These are phyloP conservation scores for Trypanosoma theileri DNA, from an alignment of 208 protist species.

Conservation along the genomic window DNA sequence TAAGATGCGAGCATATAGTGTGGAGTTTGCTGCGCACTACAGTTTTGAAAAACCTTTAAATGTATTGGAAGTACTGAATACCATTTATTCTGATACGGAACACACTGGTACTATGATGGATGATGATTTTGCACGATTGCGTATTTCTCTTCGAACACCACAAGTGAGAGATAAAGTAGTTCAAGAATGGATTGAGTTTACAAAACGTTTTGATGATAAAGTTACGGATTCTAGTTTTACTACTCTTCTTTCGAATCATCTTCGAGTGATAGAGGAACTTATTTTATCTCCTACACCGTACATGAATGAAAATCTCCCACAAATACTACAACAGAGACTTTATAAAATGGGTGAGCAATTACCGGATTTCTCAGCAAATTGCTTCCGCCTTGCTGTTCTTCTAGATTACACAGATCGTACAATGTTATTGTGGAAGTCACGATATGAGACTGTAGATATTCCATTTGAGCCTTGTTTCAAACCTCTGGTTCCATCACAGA, in stretches of 20 bases:
- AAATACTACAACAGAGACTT: conserved; percentile 16
- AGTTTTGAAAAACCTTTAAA: not conserved
- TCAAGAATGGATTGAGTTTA: conserved; percentile 15
- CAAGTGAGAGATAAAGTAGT: conserved; percentile 28
- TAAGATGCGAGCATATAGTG: conserved; percentile 32
- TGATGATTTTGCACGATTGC: conserved; percentile 12
- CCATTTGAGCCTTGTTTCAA: conserved; percentile 31
- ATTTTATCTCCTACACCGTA: conserved; percentile 24
- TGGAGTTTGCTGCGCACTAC: conserved; percentile 30
- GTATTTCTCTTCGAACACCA: conserved; percentile 14
- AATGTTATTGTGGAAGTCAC: conserved; percentile 23
- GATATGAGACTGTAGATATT: conserved; percentile 22
- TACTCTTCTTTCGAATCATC: conserved; percentile 12
- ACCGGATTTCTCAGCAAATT: conserved; percentile 15
- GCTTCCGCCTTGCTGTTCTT: conserved; percentile 14
- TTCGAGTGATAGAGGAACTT: conserved; percentile 28
- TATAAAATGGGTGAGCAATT: conserved; percentile 5
- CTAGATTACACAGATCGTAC: conserved; percentile 15
- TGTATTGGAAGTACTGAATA: not conserved
- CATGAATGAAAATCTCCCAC: conserved; percentile 10
- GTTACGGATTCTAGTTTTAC: not conserved
- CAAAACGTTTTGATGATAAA: not conserved
- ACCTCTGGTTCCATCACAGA: conserved; percentile 21
- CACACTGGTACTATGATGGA: conserved; percentile 6
- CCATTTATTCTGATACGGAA: conserved; percentile 5